Base-by-base conservation (phyloP, 2,329 filamentous ascomycete species). In the Fusarium sp. region DNA sequence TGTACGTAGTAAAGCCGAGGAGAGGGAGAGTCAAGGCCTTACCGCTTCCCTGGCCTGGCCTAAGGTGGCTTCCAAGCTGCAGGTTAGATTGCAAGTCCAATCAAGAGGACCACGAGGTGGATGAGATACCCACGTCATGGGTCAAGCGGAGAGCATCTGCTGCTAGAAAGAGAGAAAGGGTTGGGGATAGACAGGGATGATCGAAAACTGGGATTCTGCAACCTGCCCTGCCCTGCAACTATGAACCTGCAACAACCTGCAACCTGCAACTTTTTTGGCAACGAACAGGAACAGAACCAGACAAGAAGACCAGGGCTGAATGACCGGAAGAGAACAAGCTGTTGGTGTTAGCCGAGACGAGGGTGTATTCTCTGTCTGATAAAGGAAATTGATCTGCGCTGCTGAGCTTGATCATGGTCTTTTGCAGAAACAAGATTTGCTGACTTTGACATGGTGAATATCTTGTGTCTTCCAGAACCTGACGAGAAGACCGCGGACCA, bases 121-220 rank as follows among this genome's bases (percentile, higher is more conserved):
- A 68, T 54, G 53, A 64, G 58, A 63, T 62, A 69, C 70, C 72
- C 72, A 74, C 72, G 72, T 74, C 72, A 74, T 74, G 71, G 61
- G 56, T 52, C 61, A 39, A 64, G 46, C 33, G 39, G 62, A 50
- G 63, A 50, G 43, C 37, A 37, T 24, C 20, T 28, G 41, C 33
- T 35, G 21, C 29, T 46, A 33, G 29, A 29, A 29, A 69, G 46
- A 35, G 41, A 47, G 42, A 61, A 66, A 63, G 53, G 48, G 49
- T 70, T 68, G 67, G 60, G 41, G 49, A 63, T 65, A 64, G 66
- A 53, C 57, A 55, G 28, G 46, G 57, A 39, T 62, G 41, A 52
- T 53, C 16, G 24, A 42, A 37, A 47, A 38, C 60, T 62, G 38
- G 55, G 56, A 60, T 63, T 60, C 48, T 49, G 60, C 43, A 48